Conservation (phyloP, 805 yeast species). For the Candida schatavii region DNA sequence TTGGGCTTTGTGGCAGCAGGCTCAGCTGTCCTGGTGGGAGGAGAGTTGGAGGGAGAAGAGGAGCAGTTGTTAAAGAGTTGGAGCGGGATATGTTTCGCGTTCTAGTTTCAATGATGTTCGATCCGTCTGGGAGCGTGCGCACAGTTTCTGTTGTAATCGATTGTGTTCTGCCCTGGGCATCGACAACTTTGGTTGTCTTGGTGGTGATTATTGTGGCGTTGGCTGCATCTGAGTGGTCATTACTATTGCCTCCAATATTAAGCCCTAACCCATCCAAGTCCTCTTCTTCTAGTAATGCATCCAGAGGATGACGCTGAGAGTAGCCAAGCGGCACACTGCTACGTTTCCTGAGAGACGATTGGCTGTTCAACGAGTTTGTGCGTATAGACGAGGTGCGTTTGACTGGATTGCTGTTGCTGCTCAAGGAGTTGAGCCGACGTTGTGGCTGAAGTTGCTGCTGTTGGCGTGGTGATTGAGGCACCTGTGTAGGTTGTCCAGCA, state of each 20-base stretch:
- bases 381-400: constrained; percentile 3
- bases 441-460: constrained; percentile 5
- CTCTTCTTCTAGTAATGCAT: constrained; percentile 3
- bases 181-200: constrained; percentile 41
- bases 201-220: constrained; percentile 31
- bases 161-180: constrained; percentile 36
- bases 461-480: background rate
- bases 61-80: constrained; percentile 21
- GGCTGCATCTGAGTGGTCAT: constrained; percentile 21
- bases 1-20: background rate
- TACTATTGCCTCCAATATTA: constrained; percentile 3
- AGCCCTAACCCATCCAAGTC: constrained; percentile 11
- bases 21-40: background rate
- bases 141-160: constrained; percentile 37
- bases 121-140: constrained; percentile 39
- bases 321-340: background rate
- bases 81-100: constrained; percentile 38
- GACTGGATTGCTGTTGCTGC: constrained; percentile 1
- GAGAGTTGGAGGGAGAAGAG: background rate
- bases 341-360: background rate
- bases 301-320: background rate
- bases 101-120: constrained; percentile 41
- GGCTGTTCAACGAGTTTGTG: constrained; percentile 5
- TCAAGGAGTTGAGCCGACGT: constrained; percentile 18
- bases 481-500: constrained; percentile 23